Conservation (phyloP, 2,329 filamentous ascomycete genomes). For the Exophiala alcalophila region DNA sequence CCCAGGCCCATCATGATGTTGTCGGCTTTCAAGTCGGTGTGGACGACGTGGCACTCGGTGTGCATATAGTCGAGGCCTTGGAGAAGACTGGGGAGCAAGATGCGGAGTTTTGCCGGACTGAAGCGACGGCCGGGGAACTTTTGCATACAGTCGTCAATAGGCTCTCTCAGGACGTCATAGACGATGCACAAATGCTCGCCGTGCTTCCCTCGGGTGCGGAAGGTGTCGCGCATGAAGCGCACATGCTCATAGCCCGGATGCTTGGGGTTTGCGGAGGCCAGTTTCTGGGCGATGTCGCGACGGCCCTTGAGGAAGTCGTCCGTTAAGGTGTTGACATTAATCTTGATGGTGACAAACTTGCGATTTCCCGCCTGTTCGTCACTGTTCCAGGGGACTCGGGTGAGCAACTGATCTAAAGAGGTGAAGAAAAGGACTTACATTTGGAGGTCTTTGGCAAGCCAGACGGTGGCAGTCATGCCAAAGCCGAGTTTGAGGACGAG, state of each 20-base stretch:
- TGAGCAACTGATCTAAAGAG: neutral
- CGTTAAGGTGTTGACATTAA: constrained; percentile 34
- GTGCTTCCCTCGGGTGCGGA: constrained; percentile 34
- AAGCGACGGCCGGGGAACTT: constrained; percentile 33
- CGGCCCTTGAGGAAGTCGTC: constrained; percentile 28
- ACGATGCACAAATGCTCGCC: constrained; percentile 40
- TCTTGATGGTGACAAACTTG: constrained; percentile 38
- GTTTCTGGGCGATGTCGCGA: constrained; percentile 35
- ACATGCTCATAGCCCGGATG: constrained; percentile 38
- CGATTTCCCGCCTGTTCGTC: constrained; percentile 18
- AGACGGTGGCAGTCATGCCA: constrained; percentile 44
- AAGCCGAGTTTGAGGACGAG: constrained; percentile 43
- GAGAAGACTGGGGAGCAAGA: constrained; percentile 39
- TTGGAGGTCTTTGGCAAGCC: constrained; percentile 42
- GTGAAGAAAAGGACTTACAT: constrained; percentile 28
- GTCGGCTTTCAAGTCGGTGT: constrained; percentile 48
- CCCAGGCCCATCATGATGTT: constrained; percentile 43
- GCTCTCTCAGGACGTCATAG: constrained; percentile 41
- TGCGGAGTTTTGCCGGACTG: constrained; percentile 34
- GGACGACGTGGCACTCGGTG: constrained; percentile 39
- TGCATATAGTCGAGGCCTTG: constrained; percentile 43
- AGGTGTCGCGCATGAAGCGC: constrained; percentile 37
- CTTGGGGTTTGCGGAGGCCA: constrained; percentile 34
- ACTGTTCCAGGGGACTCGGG: constrained; percentile 9
- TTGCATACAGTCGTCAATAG: constrained; percentile 37